Base-by-base conservation (phyloP, 2,329 filamentous ascomycete genomes). In the Ascochyta clinopodiicola region DNA sequence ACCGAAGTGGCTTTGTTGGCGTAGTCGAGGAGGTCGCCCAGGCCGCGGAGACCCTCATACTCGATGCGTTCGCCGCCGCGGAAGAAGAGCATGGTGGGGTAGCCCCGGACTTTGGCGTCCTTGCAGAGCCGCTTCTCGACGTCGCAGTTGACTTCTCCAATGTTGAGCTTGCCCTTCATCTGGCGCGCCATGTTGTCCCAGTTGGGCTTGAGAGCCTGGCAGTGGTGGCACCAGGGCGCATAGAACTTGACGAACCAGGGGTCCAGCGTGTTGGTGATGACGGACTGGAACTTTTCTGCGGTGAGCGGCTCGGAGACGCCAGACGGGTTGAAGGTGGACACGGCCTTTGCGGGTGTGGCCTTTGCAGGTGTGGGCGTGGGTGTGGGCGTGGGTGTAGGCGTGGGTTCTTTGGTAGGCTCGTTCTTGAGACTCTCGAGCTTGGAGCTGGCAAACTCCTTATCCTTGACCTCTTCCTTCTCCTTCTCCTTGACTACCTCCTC, bases 201-300 rank as follows among this genome's bases (percentile, higher is more conserved):
- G 61, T 87, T 92, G 2, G 95, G 90, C 32, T 90, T 91, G 83
- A 99, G 87, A 34, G 91, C 91, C 78, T 96, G 91, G 77, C 96
- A 99, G 77, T 99, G 95, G 65, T 88, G 87, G 75, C 95, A 99
- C 95, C 94, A 98, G 6, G 95, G 96, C 17, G 92, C 93, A 74
- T 97, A 98, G 75, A 99, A 98, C 77, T 99, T 99, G 82, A 99
- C 87, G 72, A 99, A 97, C 95, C 95, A 99, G 6, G 93, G 89
- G 60, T 98, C 92, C 61, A 90, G 86, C 0, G 92, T 92, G 73
- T 88, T 90, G 3, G 92, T 96, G 42, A 99, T 93, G 34, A 89
- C 81, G 54, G 85, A 87, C 73, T 96, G 89, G 79, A 99, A 99
- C 60, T 82, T 91, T 71, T 97, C 92, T 0, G 90, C 88, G 2